Evolutionary conservation across 768 basidiomycete species (phyloP).

Genomic region (Phanerochaete carnosa): DNA sequence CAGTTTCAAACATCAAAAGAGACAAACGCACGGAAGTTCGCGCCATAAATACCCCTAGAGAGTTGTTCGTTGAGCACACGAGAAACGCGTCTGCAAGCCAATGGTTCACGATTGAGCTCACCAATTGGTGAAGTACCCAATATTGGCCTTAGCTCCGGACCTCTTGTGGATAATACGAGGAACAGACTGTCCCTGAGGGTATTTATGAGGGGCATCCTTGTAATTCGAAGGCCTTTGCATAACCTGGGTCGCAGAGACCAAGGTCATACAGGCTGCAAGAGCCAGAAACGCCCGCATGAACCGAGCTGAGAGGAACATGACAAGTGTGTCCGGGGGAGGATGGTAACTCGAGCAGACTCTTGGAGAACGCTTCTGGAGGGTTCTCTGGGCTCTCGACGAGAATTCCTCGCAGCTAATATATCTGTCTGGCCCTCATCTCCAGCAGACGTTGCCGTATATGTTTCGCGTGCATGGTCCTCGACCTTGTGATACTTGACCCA

Average conservation of each 20-base stretch:
- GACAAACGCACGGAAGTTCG: conserved; percentile 25
- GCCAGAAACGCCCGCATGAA: conserved; percentile 14
- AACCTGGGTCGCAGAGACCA: conserved; percentile 38
- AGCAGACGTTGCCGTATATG: not conserved
- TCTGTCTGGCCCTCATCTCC: not conserved
- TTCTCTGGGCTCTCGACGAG: not conserved
- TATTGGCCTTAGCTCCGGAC: conserved; percentile 19
- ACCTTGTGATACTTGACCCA: conserved; percentile 2
- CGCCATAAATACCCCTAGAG: conserved; percentile 28
- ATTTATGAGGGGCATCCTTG: conserved; percentile 38
- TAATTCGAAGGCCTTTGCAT: conserved; percentile 52
- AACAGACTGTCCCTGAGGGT: conserved; percentile 28
- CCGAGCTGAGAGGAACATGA: conserved; percentile 15
- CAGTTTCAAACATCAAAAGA: not conserved
- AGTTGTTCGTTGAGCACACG: not conserved
- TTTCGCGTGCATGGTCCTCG: not conserved
- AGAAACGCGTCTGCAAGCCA: not conserved
- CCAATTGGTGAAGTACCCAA: conserved; percentile 59
- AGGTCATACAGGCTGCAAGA: conserved; percentile 12
- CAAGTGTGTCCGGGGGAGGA: not conserved
- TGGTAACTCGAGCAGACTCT: not conserved
- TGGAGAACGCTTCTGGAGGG: conserved; percentile 1
- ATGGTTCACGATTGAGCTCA: conserved; percentile 12
- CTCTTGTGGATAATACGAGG: conserved; percentile 41
- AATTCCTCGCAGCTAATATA: not conserved